A percentile compares a stretch with the other conserved stretches of the same genome.
Evolutionary conservation across 495 filamentous ascomycete genomes (phyloP).

Genomic region (Aspergillus taichungensis): DNA sequence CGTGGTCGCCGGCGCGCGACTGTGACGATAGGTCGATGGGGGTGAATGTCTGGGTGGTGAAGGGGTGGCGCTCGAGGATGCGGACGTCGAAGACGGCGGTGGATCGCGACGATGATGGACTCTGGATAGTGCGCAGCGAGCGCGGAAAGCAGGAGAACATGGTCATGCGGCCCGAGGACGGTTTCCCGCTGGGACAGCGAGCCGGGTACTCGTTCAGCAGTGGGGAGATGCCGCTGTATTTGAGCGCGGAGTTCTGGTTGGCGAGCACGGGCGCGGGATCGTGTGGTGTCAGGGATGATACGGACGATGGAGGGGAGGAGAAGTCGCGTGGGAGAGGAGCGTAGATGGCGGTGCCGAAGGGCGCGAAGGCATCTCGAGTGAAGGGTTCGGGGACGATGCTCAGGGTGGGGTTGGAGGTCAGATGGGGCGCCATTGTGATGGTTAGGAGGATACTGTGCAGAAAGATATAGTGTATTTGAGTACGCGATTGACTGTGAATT

Average conservation of each 20-base stretch:
- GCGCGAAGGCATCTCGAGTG: conserved; percentile 55
- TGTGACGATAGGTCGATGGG: conserved; percentile 54
- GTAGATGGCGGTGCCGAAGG: conserved; percentile 76
- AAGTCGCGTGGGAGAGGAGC: conserved; percentile 53
- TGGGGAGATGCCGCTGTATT: conserved; percentile 70
- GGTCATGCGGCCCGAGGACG: conserved; percentile 60
- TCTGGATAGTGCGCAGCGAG: conserved; percentile 24
- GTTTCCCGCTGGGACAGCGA: conserved; percentile 51
- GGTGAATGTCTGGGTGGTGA: conserved; percentile 85
- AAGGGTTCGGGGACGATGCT: conserved; percentile 49
- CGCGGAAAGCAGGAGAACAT: conserved; percentile 86
- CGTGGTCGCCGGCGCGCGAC: conserved; percentile 19
- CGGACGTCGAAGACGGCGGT: conserved; percentile 51
- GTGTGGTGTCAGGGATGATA: conserved; percentile 33
- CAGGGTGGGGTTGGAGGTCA: conserved; percentile 22
- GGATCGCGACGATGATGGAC: conserved; percentile 8
- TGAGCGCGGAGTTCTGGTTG: conserved; percentile 85
- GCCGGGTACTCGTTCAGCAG: conserved; percentile 55
- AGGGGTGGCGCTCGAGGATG: conserved; percentile 89
- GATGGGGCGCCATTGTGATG: conserved; percentile 15
- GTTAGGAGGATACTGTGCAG: neutral
- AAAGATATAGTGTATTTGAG: neutral
- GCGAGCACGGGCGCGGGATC: conserved; percentile 37
- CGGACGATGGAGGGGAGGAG: conserved; percentile 33
- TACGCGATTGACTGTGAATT: neutral